Percentiles rank a stretch among this genome's conserved stretches.
These are phyloP conservation scores for Voacanga thouarsii DNA, from an alignment of 257 asterid genomes.

Conservation along the genomic window DNA sequence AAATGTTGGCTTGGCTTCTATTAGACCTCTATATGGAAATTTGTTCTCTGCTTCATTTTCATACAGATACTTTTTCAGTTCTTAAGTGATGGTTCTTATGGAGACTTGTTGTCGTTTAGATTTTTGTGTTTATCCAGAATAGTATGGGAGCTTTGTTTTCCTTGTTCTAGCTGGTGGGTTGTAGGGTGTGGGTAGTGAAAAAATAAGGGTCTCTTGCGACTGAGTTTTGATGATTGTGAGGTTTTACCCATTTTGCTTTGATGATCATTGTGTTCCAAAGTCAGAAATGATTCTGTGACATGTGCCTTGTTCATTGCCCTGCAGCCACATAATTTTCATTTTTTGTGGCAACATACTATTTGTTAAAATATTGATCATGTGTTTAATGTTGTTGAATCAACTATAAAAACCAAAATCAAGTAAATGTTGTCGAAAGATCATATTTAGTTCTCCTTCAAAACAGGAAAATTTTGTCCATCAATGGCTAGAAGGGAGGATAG, in stretches of 20 bases:
- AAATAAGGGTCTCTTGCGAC: neutral
- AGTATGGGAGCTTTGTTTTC: neutral
- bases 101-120: too few relatives aligned
- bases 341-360: neutral
- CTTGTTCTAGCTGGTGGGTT: too few relatives aligned
- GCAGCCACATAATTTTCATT: neutral
- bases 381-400: too few relatives aligned
- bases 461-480: constrained; percentile 77
- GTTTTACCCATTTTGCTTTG: neutral
- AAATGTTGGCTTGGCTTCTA: too few relatives aligned
- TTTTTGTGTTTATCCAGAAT: neutral
- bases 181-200: too few relatives aligned
- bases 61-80: too few relatives aligned
- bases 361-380: too few relatives aligned
- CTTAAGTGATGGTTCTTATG: too few relatives aligned
- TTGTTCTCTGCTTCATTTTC: too few relatives aligned
- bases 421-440: too few relatives aligned
- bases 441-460: constrained; percentile 60
- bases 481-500: constrained; percentile 89
- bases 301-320: constrained; percentile 1
- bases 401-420: too few relatives aligned
- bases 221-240: neutral
- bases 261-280: constrained; percentile 7
- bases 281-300: constrained; percentile 6
- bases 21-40: too few relatives aligned